Base-by-base conservation (phyloP, 2,329 filamentous ascomycete genomes). In the Sporothrix curviconia region DNA sequence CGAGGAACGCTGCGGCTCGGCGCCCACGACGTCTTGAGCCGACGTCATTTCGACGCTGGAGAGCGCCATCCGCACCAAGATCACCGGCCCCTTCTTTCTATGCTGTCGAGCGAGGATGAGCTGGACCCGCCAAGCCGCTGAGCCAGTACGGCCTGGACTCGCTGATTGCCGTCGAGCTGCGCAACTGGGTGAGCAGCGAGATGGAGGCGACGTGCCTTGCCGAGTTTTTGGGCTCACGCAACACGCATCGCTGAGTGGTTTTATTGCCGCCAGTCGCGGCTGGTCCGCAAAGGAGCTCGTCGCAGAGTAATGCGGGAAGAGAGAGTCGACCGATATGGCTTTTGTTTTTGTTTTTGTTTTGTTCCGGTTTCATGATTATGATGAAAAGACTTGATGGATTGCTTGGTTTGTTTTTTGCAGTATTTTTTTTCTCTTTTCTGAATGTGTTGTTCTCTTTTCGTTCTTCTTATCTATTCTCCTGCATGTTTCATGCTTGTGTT, bases 111-210 rank as follows among this genome's bases (percentile, higher is more conserved):
- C 19, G 58, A 55, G 2, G 61, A 60, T 25, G 61, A 62, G n/a
- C 28, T 63, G 15, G 59, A 61, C 34, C 32, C 51, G n/a, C 43
- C 14, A 58, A 52, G 30, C 57, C 60, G 3, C 47, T 62, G 1
- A 56, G 57, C 57, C 57, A 59, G 49, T 61, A 60, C 51, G 62
- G 62, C 34, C 55, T 63, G 25, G 62, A 63, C 57, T 62, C 60
- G 22, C 56, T 63, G 11, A 58, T 62, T 12, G 62, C 60, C 15
- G 59, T 62, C 24, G 61, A 63, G 39, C 52, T 63, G 43, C 60
- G 61, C 40, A 63, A 63, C 57, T 63, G 61, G 61, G 57, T 62
- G 24, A 59, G 47, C 43, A 60, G 58, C 47, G 60, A 63, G 39
- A 59, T 63, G 58, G 61, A 60, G 53, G 61, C 59, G 14, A 61